Evolutionary conservation across 139 green algal species (phyloP), one percentile per base, ranked within the genome.

Genomic region (Astrephomene gubernaculifera): DNA sequence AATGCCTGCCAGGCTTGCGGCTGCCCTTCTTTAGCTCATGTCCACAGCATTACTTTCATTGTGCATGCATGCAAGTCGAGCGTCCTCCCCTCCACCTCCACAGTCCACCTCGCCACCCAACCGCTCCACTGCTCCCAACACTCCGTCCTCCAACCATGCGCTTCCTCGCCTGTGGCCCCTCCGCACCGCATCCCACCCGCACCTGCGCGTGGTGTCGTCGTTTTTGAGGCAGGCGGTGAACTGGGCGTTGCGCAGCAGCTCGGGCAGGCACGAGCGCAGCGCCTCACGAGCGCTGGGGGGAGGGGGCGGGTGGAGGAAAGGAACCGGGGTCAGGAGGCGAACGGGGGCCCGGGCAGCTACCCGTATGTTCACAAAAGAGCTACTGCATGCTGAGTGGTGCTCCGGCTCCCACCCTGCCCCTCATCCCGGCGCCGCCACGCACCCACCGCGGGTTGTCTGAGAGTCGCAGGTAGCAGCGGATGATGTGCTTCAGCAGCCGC

Each of bases 401-500:
- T n/a, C n/a, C n/a, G n/a, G n/a, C n/a, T 17, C 14, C 49, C 49
- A 57, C 17, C 49, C 49, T 17, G 49, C 17, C 17, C 49, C 49
- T 57, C 49, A 57, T 17, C 49, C 14, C 27, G n/a, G 4, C 41
- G 36, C n/a, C 54, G n/a, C 6, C 19, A 12, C 24, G 10, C 27
- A 24, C 89, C 17, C 87, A 92, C 90, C 91, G 90, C 2, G 89
- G 92, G 86, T 98, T 97, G 86, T 98, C 95, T 2, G 90, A 94
- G 22, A 99, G 92, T 3, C 97, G 90, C 85, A 99, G 93, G 90
- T 99, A 99, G 90, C 97, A 99, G 52, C 97, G 90, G 69, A 99
- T 97, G 88, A 99, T 99, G 94, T 99, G 97, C 92, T 99, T 99
- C 12, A 99, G 93, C 79, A 99, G 93, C 5, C 97, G 93, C 67